Evolutionary conservation across 768 basidiomycete species (phyloP), one percentile per base, ranked within the genome.

Genomic region (Hortiboletus campestris): DNA sequence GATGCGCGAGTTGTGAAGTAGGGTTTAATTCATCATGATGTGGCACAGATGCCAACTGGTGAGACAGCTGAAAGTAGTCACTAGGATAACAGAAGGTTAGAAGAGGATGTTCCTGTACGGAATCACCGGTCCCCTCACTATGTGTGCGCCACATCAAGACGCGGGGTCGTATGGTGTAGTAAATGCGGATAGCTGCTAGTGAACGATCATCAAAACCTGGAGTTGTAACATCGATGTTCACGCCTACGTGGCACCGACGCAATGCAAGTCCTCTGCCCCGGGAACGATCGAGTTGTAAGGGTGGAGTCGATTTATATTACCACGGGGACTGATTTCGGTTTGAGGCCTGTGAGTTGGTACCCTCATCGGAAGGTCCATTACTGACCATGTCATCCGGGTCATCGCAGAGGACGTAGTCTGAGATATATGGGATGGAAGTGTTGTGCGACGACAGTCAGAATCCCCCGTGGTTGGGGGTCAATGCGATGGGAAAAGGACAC

Each of bases 381-480:
- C 60, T 49, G 42, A 57, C 63, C 55, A 44, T 53, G 54, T 40
- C 14, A 16, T 43, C 42, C 29, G 51, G 31, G 47, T 50, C 65
- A 66, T 66, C 32, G 43, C 47, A 32, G 45, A 51, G 19, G 34
- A 28, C 4, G 49, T 51, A 19, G 29, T 25, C 32, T 36, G 46
- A 36, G 20, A 34, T 43, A 38, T 43, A 22, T 42, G 40, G 31
- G 41, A 32, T 25, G 44, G 40, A 44, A 49, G 31, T 19, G 39
- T 29, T 60, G 20, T 20, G 20, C 2, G 19, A 11, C 29, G 49
- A 56, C 28, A 35, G 51, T 51, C 45, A 48, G 34, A 56, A 40
- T 53, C 36, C 51, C 55, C 55, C 16, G 51, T 47, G 40, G 28
- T 44, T 54, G 39, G 50, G 53, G 56, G 56, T 56, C 54, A 44